Percentiles rank a stretch among this genome's conserved stretches.
phyloP scores from a whole-genome alignment of 331 rosid species.

The Rosa hybrid region DNA sequence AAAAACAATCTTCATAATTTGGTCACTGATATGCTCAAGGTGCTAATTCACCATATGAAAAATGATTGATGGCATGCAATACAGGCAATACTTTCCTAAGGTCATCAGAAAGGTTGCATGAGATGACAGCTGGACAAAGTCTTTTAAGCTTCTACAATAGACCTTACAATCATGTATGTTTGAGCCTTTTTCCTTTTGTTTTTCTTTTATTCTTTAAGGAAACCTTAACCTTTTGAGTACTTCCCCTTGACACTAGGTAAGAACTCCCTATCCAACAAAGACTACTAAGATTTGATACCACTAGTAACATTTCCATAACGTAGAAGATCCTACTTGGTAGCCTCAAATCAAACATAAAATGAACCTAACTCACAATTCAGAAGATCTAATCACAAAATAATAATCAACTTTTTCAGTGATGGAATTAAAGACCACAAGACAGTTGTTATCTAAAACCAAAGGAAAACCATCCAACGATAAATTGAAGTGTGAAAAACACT shows the following conservation, averaged over 20 bases:
- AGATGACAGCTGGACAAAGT: background rate
- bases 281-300: background rate
- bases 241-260: background rate
- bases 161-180: background rate
- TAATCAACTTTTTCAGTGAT: background rate
- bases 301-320: background rate
- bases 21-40: background rate
- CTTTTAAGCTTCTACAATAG: background rate
- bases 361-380: background rate
- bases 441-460: background rate
- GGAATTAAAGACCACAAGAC: background rate
- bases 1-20: background rate
- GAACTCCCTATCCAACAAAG: background rate
- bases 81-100: background rate
- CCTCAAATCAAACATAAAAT: background rate
- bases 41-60: background rate
- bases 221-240: background rate
- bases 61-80: background rate
- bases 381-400: background rate
- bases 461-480: background rate
- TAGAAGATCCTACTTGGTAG: background rate
- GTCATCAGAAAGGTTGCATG: background rate
- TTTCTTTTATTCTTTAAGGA: background rate
- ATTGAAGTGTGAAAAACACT: slow-evolving; percentile 6
- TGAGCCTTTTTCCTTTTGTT: background rate